These are phyloP conservation scores for Ascochyta lentis DNA, from an alignment of 2,329 filamentous ascomycete genomes.

Conservation along the genomic window DNA sequence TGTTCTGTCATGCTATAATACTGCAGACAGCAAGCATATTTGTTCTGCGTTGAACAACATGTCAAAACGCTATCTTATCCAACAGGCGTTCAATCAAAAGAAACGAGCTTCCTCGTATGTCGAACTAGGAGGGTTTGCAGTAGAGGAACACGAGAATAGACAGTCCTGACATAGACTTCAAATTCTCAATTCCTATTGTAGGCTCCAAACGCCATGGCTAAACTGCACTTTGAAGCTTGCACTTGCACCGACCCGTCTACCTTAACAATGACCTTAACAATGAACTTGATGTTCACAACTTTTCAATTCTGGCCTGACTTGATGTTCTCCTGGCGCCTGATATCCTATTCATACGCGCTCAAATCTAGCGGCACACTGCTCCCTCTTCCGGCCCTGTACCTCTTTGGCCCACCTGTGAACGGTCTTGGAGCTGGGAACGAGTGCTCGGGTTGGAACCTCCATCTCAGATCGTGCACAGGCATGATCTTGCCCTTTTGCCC, in stretches of 20 bases:
- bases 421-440: slow-evolving; percentile 84
- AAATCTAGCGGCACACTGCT: slow-evolving; percentile 94
- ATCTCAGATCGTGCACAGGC: slow-evolving; percentile 77
- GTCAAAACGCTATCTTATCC: too few relatives aligned
- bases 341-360: slow-evolving; percentile 58
- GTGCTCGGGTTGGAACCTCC: slow-evolving; percentile 84
- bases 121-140: neutral
- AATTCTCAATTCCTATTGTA: neutral
- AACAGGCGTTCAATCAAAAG: too few relatives aligned
- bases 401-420: slow-evolving; percentile 75
- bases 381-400: slow-evolving; percentile 87
- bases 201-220: slow-evolving; percentile 28
- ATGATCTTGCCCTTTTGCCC: slow-evolving; percentile 48
- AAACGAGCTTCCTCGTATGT: too few relatives aligned
- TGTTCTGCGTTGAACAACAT: too few relatives aligned
- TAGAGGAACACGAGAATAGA: neutral
- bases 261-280: slow-evolving; percentile 7
- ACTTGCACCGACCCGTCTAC: slow-evolving; percentile 2
- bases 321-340: neutral
- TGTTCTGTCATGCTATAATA: too few relatives aligned
- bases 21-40: too few relatives aligned
- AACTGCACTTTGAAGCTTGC: slow-evolving; percentile 20
- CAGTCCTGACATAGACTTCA: neutral
- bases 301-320: neutral
- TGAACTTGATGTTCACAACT: slow-evolving; percentile 7